Percentiles rank a stretch among this genome's conserved stretches.
Conservation (phyloP, 805 yeast species). For the Sugiyamaella americana region DNA sequence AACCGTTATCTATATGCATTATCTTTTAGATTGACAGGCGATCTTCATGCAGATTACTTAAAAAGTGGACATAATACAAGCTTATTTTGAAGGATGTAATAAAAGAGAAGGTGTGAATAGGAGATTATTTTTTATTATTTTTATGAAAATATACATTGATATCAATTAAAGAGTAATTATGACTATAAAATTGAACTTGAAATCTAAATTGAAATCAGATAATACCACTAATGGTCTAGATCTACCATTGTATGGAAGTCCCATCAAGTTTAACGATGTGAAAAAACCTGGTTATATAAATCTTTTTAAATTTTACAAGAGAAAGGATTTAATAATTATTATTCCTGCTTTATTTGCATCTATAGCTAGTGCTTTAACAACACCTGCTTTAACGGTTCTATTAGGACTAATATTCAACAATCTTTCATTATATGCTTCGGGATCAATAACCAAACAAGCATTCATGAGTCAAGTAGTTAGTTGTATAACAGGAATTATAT, state of each 20-base stretch:
- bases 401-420: conserved; percentile 58
- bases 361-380: conserved; percentile 1
- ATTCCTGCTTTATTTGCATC: conserved; percentile 12
- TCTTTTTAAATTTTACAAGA: not conserved
- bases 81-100: no score
- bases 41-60: no score
- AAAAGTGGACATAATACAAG: no score
- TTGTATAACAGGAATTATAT: conserved; percentile 35
- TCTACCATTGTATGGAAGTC: not conserved
- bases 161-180: no score
- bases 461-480: conserved; percentile 37
- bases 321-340: not conserved
- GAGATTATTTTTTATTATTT: no score
- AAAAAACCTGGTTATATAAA: not conserved
- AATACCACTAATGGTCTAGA: no score
- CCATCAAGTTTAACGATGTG: not conserved
- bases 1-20: no score
- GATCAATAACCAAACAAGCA: conserved; percentile 26
- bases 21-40: no score
- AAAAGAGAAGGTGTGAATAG: no score
- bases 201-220: no score
- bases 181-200: no score
- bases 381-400: conserved; percentile 42
- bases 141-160: no score
- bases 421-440: conserved; percentile 33